Base-by-base conservation (phyloP, 1,284 basidiomycete genomes). In the Cutaneotrichosporon curvatum region DNA sequence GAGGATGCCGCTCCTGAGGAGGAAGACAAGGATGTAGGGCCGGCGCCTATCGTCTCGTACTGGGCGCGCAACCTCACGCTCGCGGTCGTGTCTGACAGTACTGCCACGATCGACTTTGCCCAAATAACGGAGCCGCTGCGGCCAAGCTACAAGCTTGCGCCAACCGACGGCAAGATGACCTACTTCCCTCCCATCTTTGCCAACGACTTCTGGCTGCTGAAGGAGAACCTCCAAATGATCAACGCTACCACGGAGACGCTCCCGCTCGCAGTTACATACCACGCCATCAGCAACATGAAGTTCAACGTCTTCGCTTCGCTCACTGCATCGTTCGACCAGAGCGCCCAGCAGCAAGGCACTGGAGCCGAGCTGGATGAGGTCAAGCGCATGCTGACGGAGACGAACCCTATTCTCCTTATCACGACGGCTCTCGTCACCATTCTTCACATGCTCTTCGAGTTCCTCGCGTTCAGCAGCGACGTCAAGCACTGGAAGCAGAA, bases 401-500 rank as follows among this genome's bases (percentile, higher is more conserved):
- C 92, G 2, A 92, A 87, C 66, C 87, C 91, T 12, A 90, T 83
- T 77, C 84, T 95, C 73, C 76, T 97, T 40, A 83, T 76, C 20
- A 73, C 69, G 3, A 74, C 88, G 1, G 85, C 73, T 8, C 48
- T 87, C 23, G 92, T 97, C 58, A 86, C 85, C 58, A 57, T 95
- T 20, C 69, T 97, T 53, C 94, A 98, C 73, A 81, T 82, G 53
- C 67, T 97, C 28, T 94, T 94, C 68, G 89, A 95, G 73, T 87
- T 95, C 79, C 75, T 95, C 38, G 91, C 91, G 2, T 96, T 96
- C 79, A 88, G 85, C 64, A 85, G 81, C 28, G 92, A 97, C 63
- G 88, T 98, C 38, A 80, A 82, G 28, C 92, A 97, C 71, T 97
- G 92, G 92, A 79, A 87, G 42, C 82, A 90, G 59, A 94, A 85